Evolutionary conservation across 1,139 yeast species (phyloP).

Genomic region (Geotrichum armillariae): DNA sequence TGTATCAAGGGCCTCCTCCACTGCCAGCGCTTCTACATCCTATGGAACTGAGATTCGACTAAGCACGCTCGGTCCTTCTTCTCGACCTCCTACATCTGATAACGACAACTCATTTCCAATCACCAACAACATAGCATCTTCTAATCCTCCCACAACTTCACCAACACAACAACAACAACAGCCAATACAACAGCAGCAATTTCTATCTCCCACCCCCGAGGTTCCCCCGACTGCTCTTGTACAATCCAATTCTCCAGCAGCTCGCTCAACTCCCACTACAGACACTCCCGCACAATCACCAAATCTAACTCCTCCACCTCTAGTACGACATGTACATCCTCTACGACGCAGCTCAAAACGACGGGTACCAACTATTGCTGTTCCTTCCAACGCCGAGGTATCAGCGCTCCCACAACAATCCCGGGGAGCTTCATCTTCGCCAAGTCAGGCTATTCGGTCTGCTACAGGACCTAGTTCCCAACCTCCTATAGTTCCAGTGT

Average conservation of each 20-base stretch:
- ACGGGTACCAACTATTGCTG: too few relatives aligned
- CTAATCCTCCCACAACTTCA: background rate
- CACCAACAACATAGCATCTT: slow-evolving; percentile 1
- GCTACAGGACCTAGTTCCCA: background rate
- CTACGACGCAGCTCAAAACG: slow-evolving; percentile 16
- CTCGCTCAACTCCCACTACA: background rate
- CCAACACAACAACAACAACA: slow-evolving; percentile 1
- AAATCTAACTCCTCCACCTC: slow-evolving; percentile 6
- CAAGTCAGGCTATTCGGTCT: background rate
- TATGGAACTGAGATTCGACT: slow-evolving; percentile 20
- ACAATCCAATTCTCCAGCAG: slow-evolving; percentile 4
- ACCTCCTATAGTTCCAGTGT: too few relatives aligned
- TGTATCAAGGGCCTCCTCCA: slow-evolving; percentile 19
- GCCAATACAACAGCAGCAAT: too few relatives aligned
- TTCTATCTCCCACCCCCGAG: slow-evolving; percentile 14
- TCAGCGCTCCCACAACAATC: too few relatives aligned
- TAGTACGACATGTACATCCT: slow-evolving; percentile 18
- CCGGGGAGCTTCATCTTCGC: background rate
- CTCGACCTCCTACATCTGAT: slow-evolving; percentile 5
- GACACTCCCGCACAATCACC: background rate
- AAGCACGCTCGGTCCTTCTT: slow-evolving; percentile 2
- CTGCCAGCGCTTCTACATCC: slow-evolving; percentile 17
- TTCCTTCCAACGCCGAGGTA: too few relatives aligned
- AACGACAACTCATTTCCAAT: slow-evolving; percentile 1
- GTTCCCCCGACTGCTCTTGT: slow-evolving; percentile 3